Percentiles rank a stretch among this genome's conserved stretches.
Conservation (phyloP, 345 rosid species). For the Eucalyptus erythrocorys region DNA sequence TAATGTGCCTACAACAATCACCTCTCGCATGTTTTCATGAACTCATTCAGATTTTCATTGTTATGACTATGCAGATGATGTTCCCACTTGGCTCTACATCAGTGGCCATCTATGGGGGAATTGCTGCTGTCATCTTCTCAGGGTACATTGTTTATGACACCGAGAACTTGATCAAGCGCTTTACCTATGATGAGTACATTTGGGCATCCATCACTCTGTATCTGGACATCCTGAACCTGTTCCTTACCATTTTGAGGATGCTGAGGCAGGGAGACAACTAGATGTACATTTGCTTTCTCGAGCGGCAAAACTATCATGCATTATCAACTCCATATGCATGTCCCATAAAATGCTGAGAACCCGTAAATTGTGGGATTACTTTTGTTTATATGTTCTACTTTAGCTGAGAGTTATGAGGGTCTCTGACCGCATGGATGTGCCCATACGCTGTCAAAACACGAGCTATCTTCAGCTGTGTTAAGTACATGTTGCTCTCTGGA, state of each 20-base stretch:
- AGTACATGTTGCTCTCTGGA: background rate
- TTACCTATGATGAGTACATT: slow-evolving; percentile 86
- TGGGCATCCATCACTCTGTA: slow-evolving; percentile 84
- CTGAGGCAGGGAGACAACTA: slow-evolving; percentile 52
- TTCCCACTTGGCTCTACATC: slow-evolving; percentile 85
- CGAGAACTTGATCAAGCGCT: slow-evolving; percentile 84
- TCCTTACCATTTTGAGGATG: slow-evolving; percentile 77
- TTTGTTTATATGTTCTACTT: background rate
- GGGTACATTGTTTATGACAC: slow-evolving; percentile 93
- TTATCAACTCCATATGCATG: background rate
- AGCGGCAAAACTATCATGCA: background rate
- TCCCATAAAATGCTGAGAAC: background rate
- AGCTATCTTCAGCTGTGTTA: background rate
- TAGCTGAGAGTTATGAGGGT: background rate
- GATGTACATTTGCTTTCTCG: background rate
- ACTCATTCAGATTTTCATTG: background rate
- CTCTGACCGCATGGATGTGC: background rate
- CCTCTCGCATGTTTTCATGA: background rate
- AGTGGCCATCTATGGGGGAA: slow-evolving; percentile 62
- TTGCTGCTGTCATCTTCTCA: slow-evolving; percentile 78
- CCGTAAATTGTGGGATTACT: background rate
- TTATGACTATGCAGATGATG: slow-evolving; percentile 39
- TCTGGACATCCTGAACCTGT: slow-evolving; percentile 84
- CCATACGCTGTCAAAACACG: background rate
- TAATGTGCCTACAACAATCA: background rate